Conservation (phyloP, 2,329 filamentous ascomycete genomes). For the Xylaria sp. region DNA sequence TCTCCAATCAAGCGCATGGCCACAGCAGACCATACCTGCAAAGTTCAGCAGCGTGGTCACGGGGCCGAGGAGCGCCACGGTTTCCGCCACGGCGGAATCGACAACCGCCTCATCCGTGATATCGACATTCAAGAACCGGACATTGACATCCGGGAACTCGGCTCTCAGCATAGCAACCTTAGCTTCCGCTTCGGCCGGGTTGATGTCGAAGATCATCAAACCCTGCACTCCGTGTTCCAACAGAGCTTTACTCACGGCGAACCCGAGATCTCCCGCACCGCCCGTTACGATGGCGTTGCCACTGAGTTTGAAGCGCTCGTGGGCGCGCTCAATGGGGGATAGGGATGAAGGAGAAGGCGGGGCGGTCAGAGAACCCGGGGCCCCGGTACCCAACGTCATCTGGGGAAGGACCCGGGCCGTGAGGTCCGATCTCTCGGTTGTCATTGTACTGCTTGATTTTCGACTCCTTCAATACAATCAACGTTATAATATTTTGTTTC, state of each 20-base stretch:
- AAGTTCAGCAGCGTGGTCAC: constrained; percentile 70
- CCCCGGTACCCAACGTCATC: constrained; percentile 42
- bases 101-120: constrained; percentile 65
- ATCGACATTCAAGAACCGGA: constrained; percentile 64
- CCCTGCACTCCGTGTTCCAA: constrained; percentile 48
- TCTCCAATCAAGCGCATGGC: constrained; percentile 68
- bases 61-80: constrained; percentile 38
- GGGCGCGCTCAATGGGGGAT: constrained; percentile 39
- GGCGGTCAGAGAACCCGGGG: constrained; percentile 39
- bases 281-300: constrained; percentile 50
- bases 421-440: constrained; percentile 43
- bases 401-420: constrained; percentile 41
- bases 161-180: constrained; percentile 58
- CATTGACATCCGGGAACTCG: constrained; percentile 63
- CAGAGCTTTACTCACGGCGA: constrained; percentile 44
- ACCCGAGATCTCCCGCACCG: constrained; percentile 47
- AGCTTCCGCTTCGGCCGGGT: constrained; percentile 41
- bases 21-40: constrained; percentile 73
- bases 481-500: neutral
- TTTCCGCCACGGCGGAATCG: constrained; percentile 44
- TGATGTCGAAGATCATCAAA: constrained; percentile 48
- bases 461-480: too few species aligned
- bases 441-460: constrained; percentile 34
- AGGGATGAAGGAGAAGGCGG: constrained; percentile 42
- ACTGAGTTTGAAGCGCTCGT: constrained; percentile 43